phyloP scores from a whole-genome alignment of 495 filamentous ascomycete species.

The Neurospora sp. region DNA sequence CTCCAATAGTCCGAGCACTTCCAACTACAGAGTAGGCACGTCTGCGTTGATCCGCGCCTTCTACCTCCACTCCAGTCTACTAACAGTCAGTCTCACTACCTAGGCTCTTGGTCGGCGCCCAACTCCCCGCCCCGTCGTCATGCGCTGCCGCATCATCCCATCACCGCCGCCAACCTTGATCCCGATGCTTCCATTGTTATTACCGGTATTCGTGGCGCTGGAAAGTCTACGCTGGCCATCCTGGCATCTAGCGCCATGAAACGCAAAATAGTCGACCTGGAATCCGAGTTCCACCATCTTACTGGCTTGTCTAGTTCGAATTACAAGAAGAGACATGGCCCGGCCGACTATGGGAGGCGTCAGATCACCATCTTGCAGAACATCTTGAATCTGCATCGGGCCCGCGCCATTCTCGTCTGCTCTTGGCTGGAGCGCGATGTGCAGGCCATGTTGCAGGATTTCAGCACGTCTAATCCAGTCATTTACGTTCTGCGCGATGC shows the following conservation, averaged over 20 bases:
- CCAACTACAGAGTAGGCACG: not conserved
- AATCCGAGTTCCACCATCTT: constrained; percentile 49
- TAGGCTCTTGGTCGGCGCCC: constrained; percentile 6
- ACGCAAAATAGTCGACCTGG: constrained; percentile 53
- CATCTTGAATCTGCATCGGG: constrained; percentile 49
- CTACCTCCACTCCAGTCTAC: not conserved
- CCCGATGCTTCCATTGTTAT: constrained; percentile 54
- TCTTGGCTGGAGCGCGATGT: constrained; percentile 44
- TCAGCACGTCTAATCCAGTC: constrained; percentile 51
- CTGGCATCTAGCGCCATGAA: constrained; percentile 55
- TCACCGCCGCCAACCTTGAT: constrained; percentile 27
- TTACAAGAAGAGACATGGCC: constrained; percentile 49
- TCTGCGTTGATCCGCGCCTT: not conserved
- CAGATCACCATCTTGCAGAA: constrained; percentile 47
- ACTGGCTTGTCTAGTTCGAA: constrained; percentile 48
- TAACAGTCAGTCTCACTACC: not conserved
- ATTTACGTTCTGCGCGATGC: constrained; percentile 56
- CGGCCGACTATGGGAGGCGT: constrained; percentile 42
- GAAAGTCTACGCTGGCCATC: constrained; percentile 60
- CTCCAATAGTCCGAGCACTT: not conserved
- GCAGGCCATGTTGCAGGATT: constrained; percentile 43
- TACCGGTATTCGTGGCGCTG: constrained; percentile 58
- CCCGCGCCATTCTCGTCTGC: constrained; percentile 55
- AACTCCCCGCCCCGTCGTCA: constrained; percentile 3
- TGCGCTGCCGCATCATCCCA: not conserved